Evolutionary conservation across 306 rosid genomes (phyloP).

Genomic region (Mimosa pudica): DNA sequence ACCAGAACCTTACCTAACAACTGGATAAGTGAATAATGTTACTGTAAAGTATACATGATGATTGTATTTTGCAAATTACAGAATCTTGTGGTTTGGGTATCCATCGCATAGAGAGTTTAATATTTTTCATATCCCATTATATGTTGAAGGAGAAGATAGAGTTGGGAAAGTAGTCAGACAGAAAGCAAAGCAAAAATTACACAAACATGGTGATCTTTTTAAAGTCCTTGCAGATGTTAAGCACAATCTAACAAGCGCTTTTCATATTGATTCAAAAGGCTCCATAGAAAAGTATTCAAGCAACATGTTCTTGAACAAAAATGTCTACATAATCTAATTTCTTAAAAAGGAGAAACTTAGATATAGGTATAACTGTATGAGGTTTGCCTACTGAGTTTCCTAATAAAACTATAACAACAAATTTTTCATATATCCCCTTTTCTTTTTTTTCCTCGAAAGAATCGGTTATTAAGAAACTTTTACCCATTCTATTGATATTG

Average conservation of each 20-base stretch:
- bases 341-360: background rate
- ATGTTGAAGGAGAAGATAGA: background rate
- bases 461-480: background rate
- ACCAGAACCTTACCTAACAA: background rate
- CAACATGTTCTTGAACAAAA: background rate
- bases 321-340: background rate
- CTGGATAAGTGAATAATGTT: background rate
- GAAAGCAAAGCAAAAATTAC: background rate
- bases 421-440: background rate
- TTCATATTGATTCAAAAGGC: background rate
- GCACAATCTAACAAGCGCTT: constrained; percentile 2
- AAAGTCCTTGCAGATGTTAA: background rate
- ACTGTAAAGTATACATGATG: background rate
- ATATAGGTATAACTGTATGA: background rate
- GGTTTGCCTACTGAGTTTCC: background rate
- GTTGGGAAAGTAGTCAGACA: background rate
- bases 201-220: background rate
- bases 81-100: background rate
- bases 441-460: background rate
- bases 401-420: background rate
- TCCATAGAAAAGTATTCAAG: background rate
- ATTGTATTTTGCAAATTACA: background rate
- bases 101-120: background rate
- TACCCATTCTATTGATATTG: background rate
- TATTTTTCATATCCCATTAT: background rate